Percentiles rank a stretch among this genome's conserved stretches.
Evolutionary conservation across 2,329 filamentous ascomycete species (phyloP).

Genomic region (Seiridium cupressi): DNA sequence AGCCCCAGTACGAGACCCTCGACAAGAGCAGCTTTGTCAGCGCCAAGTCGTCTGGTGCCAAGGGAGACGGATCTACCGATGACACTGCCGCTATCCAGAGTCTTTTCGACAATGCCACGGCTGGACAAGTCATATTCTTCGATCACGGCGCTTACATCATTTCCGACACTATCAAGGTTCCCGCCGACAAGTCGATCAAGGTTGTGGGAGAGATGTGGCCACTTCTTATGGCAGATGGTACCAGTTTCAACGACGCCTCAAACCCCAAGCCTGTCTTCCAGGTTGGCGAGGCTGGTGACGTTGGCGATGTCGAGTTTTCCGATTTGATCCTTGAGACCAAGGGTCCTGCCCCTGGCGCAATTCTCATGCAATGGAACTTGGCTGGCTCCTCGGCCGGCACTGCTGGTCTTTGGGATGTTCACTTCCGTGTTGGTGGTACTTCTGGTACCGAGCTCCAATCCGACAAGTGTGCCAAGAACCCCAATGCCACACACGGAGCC

Average conservation of each 20-base stretch:
- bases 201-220: slow-evolving; percentile 93
- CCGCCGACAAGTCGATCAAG: slow-evolving; percentile 66
- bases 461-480: slow-evolving; percentile 76
- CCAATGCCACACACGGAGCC: slow-evolving; percentile 56
- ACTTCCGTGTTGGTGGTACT: slow-evolving; percentile 87
- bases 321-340: slow-evolving; percentile 84
- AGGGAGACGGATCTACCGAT: slow-evolving; percentile 83
- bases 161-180: slow-evolving; percentile 67
- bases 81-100: slow-evolving; percentile 84
- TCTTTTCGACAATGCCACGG: slow-evolving; percentile 65
- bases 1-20: slow-evolving; percentile 80
- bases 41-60: slow-evolving; percentile 78
- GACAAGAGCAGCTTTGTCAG: slow-evolving; percentile 72
- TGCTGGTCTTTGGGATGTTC: slow-evolving; percentile 90
- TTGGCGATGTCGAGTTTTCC: slow-evolving; percentile 80
- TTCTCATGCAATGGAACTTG: slow-evolving; percentile 91
- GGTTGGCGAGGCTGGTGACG: slow-evolving; percentile 74
- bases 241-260: slow-evolving; percentile 67
- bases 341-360: slow-evolving; percentile 81
- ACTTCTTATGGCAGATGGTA: slow-evolving; percentile 78
- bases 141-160: slow-evolving; percentile 74
- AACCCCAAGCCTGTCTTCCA: slow-evolving; percentile 85
- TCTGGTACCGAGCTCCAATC: slow-evolving; percentile 82
- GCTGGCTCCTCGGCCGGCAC: slow-evolving; percentile 64
- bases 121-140: slow-evolving; percentile 69